Evolutionary conservation across 2,329 filamentous ascomycete species (phyloP), one percentile per base, ranked within the genome.

Genomic region (Arthrobotrys musiformis): DNA sequence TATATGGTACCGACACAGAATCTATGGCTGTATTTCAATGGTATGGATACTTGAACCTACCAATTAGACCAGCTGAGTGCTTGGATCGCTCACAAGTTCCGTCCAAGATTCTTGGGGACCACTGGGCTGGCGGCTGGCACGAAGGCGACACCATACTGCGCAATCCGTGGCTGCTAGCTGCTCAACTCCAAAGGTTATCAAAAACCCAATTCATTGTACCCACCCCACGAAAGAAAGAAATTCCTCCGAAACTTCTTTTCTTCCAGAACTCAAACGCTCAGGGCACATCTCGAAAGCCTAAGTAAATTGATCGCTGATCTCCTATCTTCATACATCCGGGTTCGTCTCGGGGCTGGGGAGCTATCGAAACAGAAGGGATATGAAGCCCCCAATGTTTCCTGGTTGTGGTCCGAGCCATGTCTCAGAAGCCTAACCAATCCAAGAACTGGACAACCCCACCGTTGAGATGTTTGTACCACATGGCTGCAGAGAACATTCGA

Each of bases 401-500:
- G 33, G 33, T 58, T 56, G 28, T 15, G 17, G 54, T 58, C 54
- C 54, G 54, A 58, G 33, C 54, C 22, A 69, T 76, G 70, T 76
- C 70, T 76, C 48, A 69, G 70, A 69, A 69, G 70, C 70, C 70
- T 76, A 69, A 56, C 54, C 54, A 58, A 58, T 58, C 54, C 54
- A 58, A 62, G 60, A 37, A 58, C 35, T 37, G 28, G 33, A 37
- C 50, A 44, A n/a, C 63, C 62, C 58, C 63, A 63, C 58, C 40
- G 17, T 63, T 44, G 50, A 37, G 37, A 28, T 24, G 44, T 33
- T 17, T 33, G 40, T 62, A 46, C 58, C 58, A 62, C 58, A 37
- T 44, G 54, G 33, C 50, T 11, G 33, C 54, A 58, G 37, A 13
- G 54, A 58, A 37, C 9, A 24, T 28, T 40, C 54, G 54, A 24